A percentile compares a stretch with the other conserved stretches of the same genome.
Evolutionary conservation across 1,284 basidiomycete genomes (phyloP).

Genomic region (Takashimella tepidaria): DNA sequence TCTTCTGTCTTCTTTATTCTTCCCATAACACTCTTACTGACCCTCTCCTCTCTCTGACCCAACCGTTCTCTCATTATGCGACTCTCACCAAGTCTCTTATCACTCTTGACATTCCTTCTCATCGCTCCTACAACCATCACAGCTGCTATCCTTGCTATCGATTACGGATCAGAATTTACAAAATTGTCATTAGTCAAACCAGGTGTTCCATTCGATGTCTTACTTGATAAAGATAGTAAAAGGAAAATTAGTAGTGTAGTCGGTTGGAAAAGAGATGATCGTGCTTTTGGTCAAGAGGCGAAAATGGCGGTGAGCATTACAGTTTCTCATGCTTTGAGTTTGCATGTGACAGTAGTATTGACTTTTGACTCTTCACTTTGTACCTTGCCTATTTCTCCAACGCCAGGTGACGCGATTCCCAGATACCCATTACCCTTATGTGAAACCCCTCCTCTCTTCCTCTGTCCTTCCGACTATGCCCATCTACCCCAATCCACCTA

Average conservation of each 20-base stretch:
- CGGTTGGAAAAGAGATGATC: slow-evolving; percentile 79
- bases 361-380: not conserved
- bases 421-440: slow-evolving; percentile 73
- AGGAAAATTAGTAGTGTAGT: slow-evolving; percentile 88
- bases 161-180: slow-evolving; percentile 94
- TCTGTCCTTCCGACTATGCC: slow-evolving; percentile 48
- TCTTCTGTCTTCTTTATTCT: not conserved
- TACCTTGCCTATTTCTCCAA: too few species aligned
- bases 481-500: slow-evolving; percentile 47
- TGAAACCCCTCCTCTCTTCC: slow-evolving; percentile 74
- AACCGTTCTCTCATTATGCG: slow-evolving; percentile 16
- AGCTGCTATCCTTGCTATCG: slow-evolving; percentile 71
- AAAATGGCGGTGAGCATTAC: slow-evolving; percentile 76
- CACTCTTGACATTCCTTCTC: slow-evolving; percentile 22
- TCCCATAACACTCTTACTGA: not conserved
- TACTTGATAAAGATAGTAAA: slow-evolving; percentile 94
- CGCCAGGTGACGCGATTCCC: slow-evolving; percentile 85
- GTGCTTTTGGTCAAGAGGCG: slow-evolving; percentile 83
- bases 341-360: too few species aligned
- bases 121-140: slow-evolving; percentile 36
- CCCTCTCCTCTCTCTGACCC: not conserved
- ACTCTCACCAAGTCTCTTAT: slow-evolving; percentile 7
- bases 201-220: slow-evolving; percentile 90
- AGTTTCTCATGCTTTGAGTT: too few species aligned
- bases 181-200: slow-evolving; percentile 96